Evolutionary conservation across 2,329 filamentous ascomycete genomes (phyloP).

Genomic region (Pseudogymnoascus sp.): DNA sequence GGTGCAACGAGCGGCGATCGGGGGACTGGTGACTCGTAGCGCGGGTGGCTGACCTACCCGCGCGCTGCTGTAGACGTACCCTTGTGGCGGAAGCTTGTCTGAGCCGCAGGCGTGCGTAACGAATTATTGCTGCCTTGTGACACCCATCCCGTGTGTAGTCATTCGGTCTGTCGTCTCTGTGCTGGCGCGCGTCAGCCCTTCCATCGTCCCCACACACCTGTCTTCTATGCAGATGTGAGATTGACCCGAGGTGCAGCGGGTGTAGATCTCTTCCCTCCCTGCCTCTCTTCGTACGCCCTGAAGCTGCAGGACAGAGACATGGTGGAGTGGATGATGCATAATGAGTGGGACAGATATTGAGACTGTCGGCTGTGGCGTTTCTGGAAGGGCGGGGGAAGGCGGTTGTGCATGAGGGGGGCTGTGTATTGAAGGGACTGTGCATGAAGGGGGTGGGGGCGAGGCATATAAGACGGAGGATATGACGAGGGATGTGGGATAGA

Average conservation of each 20-base stretch:
- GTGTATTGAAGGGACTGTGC: neutral
- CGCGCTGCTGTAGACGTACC: neutral
- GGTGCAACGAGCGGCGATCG: neutral
- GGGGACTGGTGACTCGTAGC: neutral
- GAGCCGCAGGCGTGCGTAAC: neutral
- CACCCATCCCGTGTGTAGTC: neutral
- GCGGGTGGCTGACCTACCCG: constrained; percentile 2
- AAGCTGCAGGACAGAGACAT: neutral
- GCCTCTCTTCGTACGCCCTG: neutral
- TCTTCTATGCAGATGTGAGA: neutral
- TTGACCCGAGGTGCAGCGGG: neutral
- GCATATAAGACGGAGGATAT: neutral
- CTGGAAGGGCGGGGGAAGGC: neutral
- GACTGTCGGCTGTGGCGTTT: neutral
- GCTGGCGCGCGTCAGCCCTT: neutral
- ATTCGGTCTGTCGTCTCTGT: neutral
- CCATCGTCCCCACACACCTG: neutral
- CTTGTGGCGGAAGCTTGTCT: constrained; percentile 1
- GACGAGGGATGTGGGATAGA: neutral
- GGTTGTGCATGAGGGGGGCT: neutral
- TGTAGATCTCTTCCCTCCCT: neutral
- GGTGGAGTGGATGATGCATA: neutral
- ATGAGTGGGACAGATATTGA: neutral
- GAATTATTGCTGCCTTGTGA: neutral
- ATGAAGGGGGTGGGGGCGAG: neutral